phyloP scores from a whole-genome alignment of 208 protist genomes.

The Leishmania tarentolae region DNA sequence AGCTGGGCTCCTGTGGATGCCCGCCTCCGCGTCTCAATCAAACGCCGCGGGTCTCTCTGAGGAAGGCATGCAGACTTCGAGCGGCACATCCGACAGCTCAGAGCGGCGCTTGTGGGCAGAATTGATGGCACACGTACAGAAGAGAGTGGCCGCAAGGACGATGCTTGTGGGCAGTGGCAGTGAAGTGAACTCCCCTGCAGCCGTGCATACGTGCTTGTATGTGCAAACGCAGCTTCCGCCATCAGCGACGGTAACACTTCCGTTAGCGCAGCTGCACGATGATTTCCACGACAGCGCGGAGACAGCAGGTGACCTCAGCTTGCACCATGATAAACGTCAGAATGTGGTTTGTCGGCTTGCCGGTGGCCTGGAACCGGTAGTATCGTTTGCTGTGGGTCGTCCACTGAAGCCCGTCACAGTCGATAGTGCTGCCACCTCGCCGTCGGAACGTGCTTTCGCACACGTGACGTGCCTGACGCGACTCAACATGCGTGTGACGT shows the following conservation, averaged over 20 bases:
- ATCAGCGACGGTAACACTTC: conserved; percentile 20
- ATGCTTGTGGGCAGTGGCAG: not conserved
- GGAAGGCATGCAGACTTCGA: not conserved
- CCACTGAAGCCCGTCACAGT: conserved; percentile 13
- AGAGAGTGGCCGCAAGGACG: not conserved
- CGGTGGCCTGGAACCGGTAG: conserved; percentile 63
- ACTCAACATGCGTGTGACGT: conserved; percentile 14
- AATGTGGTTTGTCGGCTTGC: conserved; percentile 37
- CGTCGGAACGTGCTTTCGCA: conserved; percentile 18
- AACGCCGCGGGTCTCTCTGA: not conserved
- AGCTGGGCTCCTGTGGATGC: conserved; percentile 18
- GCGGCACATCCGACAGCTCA: not conserved
- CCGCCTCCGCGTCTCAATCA: not conserved
- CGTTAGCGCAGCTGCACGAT: not conserved
- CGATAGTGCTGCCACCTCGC: not conserved
- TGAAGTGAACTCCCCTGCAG: not conserved
- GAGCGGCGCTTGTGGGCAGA: not conserved
- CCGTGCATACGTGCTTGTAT: conserved; percentile 20
- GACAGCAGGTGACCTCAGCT: not conserved
- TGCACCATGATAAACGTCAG: not conserved
- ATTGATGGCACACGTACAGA: not conserved
- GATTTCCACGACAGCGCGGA: not conserved
- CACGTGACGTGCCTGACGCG: conserved; percentile 34
- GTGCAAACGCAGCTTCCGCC: conserved; percentile 35
- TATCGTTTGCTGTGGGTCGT: conserved; percentile 67